These are phyloP conservation scores for Backusella psychrophila DNA, from an alignment of 192 early-diverging fungal genomes.

Conservation along the genomic window DNA sequence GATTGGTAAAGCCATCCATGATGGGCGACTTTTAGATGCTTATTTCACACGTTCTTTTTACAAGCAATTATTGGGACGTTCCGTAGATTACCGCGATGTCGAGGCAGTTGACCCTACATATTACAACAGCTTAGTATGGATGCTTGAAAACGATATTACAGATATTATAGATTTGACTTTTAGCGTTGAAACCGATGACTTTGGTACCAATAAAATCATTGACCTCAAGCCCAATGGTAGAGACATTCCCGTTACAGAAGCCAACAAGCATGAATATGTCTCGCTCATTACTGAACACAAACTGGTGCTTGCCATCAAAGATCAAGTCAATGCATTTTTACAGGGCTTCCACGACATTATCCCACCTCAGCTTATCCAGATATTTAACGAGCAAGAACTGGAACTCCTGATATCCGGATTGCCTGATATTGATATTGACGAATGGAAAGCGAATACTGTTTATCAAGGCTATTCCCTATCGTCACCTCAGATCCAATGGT, in stretches of 20 bases:
- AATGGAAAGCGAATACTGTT: slow-evolving; percentile 98
- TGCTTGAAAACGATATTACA: slow-evolving; percentile 94
- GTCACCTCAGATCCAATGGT: slow-evolving; percentile 95
- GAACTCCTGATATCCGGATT: slow-evolving; percentile 96
- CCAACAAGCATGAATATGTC: slow-evolving; percentile 97
- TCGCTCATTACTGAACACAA: slow-evolving; percentile 89
- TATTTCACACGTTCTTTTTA: slow-evolving; percentile 99
- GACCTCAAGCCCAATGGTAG: slow-evolving; percentile 87
- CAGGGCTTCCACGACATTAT: slow-evolving; percentile 95
- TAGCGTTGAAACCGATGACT: slow-evolving; percentile 90
- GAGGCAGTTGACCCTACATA: slow-evolving; percentile 97
- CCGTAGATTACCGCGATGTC: slow-evolving; percentile 96
- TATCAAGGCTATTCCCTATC: slow-evolving; percentile 87
- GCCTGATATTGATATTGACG: slow-evolving; percentile 98
- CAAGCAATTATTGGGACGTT: slow-evolving; percentile 89
- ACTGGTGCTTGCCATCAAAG: slow-evolving; percentile 85
- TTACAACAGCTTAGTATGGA: slow-evolving; percentile 97
- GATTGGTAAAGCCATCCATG: slow-evolving; percentile 98
- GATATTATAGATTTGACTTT: slow-evolving; percentile 95
- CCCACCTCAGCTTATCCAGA: slow-evolving; percentile 85
- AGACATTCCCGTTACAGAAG: slow-evolving; percentile 87
- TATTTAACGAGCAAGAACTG: slow-evolving; percentile 98
- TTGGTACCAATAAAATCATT: slow-evolving; percentile 77
- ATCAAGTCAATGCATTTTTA: slow-evolving; percentile 92
- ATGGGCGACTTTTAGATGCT: slow-evolving; percentile 88